Percentiles rank a stretch among this genome's conserved stretches.
These are phyloP conservation scores for Imleria badia DNA, from an alignment of 768 basidiomycete genomes.

Conservation along the genomic window DNA sequence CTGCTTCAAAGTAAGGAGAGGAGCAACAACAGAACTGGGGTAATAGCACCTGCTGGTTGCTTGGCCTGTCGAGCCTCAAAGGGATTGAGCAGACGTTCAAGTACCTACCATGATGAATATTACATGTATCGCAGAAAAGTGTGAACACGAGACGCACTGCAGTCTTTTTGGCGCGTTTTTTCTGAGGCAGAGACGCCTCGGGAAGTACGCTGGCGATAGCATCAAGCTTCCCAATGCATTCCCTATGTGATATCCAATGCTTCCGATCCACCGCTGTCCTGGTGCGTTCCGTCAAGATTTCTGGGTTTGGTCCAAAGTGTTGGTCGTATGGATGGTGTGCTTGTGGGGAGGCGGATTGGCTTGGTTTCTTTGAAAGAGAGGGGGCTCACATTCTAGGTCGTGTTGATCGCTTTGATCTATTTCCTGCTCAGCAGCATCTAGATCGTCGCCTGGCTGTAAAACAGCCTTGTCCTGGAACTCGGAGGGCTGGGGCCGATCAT, in stretches of 20 bases:
- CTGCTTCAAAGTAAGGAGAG: conserved; percentile 31
- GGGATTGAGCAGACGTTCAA: conserved; percentile 54
- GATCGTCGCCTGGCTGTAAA: conserved; percentile 20
- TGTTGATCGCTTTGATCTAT: conserved; percentile 32
- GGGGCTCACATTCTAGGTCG: conserved; percentile 17
- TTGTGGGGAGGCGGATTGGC: conserved; percentile 1
- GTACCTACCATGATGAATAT: conserved; percentile 40
- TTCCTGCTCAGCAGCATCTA: conserved; percentile 29
- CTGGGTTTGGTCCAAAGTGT: conserved; percentile 69
- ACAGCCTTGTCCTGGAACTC: neutral
- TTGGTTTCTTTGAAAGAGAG: neutral
- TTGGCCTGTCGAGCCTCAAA: conserved; percentile 56
- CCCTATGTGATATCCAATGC: conserved; percentile 55
- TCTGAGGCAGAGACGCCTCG: conserved; percentile 36
- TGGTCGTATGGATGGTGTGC: conserved; percentile 56
- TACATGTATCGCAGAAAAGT: neutral
- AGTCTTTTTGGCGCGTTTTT: conserved; percentile 24
- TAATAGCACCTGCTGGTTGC: conserved; percentile 47
- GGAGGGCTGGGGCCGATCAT: conserved; percentile 13
- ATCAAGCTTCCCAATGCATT: conserved; percentile 52
- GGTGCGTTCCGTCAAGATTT: conserved; percentile 47
- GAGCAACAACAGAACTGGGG: neutral
- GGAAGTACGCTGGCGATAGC: conserved; percentile 48
- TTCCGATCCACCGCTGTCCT: conserved; percentile 53
- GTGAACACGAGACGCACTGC: conserved; percentile 17